These are phyloP conservation scores for Starmera pachycereana DNA, from an alignment of 805 yeast species.

Conservation along the genomic window DNA sequence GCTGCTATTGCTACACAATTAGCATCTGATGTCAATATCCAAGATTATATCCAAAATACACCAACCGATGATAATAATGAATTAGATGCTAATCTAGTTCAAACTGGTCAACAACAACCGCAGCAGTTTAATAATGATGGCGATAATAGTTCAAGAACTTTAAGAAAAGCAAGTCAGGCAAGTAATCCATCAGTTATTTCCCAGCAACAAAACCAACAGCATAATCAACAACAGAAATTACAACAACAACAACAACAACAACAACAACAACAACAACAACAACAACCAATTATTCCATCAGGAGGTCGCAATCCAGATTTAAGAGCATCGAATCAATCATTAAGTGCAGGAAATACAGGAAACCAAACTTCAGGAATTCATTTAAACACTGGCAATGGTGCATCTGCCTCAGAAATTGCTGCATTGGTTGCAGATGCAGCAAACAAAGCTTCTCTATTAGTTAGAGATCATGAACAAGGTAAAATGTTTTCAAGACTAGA, in stretches of 20 bases:
- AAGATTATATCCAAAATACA: slow-evolving; percentile 16
- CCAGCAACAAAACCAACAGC: neutral
- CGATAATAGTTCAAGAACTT: too few relatives aligned
- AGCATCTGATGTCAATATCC: slow-evolving; percentile 32
- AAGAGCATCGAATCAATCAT: neutral
- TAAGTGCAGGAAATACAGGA: neutral
- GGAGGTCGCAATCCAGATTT: neutral
- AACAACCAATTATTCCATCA: neutral
- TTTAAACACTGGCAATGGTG: neutral
- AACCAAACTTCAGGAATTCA: neutral
- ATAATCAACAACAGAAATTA: neutral
- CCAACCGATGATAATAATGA: slow-evolving; percentile 10
- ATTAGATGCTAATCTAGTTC: neutral
- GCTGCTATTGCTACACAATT: slow-evolving; percentile 63
- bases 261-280: neutral
- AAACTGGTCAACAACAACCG: slow-evolving; percentile 1
- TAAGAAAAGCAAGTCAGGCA: neutral
- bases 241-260: slow-evolving; percentile 1
- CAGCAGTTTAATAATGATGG: neutral
- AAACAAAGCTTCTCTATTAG: slow-evolving; percentile 28
- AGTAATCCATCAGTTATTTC: neutral
- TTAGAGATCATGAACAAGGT: slow-evolving; percentile 14
- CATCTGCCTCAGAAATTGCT: slow-evolving; percentile 23
- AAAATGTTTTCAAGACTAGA: slow-evolving; percentile 53
- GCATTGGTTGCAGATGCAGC: slow-evolving; percentile 34